Evolutionary conservation across 352 stramenopile genomes (phyloP).

Genomic region (Pythium brassicae): DNA sequence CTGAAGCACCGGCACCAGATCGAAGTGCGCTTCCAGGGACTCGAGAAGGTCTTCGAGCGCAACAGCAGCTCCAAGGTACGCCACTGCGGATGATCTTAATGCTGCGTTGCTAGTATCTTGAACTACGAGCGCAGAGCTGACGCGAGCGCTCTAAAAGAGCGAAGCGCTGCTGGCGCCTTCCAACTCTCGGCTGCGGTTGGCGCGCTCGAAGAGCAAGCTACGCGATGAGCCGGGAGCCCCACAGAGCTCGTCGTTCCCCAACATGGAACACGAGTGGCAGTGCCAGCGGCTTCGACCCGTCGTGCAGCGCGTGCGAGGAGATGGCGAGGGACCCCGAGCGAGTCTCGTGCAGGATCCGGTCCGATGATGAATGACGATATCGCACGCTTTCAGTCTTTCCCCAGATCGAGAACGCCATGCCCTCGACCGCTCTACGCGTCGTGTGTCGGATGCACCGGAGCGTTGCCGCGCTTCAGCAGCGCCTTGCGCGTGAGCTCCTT

Average conservation of each 20-base stretch:
- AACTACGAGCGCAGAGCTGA: too few species aligned
- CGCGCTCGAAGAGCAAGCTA: conserved; percentile 3
- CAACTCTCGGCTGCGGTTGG: conserved; percentile 1
- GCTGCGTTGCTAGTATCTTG: background rate
- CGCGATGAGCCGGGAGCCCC: background rate
- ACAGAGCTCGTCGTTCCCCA: background rate
- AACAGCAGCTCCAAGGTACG: conserved; percentile 37
- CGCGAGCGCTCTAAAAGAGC: background rate
- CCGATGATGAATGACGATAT: background rate
- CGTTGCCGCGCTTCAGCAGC: conserved; percentile 34
- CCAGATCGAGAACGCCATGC: too few species aligned
- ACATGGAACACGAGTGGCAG: background rate
- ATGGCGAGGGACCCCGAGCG: background rate
- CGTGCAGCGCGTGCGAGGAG: background rate
- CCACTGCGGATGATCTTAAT: background rate
- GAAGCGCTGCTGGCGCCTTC: background rate
- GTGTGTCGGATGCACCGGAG: conserved; percentile 36
- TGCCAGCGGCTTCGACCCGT: background rate
- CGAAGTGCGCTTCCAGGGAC: conserved; percentile 54
- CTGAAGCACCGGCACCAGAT: conserved; percentile 44
- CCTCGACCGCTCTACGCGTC: conserved; percentile 3
- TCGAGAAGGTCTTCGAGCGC: conserved; percentile 48
- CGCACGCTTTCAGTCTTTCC: too few species aligned
- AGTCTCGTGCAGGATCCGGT: background rate
- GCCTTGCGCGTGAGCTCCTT: conserved; percentile 22